Conservation (phyloP, 352 stramenopile species). For the Phytophthora gonapodyides region DNA sequence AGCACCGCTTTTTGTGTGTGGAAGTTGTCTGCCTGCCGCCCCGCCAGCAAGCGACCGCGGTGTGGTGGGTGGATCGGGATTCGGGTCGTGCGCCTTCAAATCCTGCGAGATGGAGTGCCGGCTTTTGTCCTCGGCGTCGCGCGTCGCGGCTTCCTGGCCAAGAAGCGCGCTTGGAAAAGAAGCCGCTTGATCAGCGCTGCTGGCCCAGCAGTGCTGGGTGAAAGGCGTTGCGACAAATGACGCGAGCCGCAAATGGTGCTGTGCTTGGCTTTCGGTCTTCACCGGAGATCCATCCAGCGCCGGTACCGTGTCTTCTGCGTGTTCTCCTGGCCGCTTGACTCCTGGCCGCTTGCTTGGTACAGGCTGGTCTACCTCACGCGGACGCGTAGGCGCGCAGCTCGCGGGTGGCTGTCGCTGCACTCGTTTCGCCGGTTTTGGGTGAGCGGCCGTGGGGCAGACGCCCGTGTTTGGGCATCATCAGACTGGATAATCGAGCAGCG, state of each 20-base stretch:
- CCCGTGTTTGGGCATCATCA: constrained; percentile 1
- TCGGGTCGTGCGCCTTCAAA: constrained; percentile 9
- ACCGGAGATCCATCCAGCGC: background rate
- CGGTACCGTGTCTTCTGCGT: constrained; percentile 8
- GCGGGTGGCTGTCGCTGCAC: background rate
- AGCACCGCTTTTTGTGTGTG: constrained; percentile 9
- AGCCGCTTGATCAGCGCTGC: background rate
- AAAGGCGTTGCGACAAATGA: background rate
- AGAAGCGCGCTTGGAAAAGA: constrained; percentile 1
- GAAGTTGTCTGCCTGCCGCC: background rate
- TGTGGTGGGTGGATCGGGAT: constrained; percentile 9
- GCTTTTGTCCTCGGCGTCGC: constrained; percentile 14
- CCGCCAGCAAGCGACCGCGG: background rate
- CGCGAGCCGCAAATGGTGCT: background rate
- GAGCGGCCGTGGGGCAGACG: background rate
- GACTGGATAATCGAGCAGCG: constrained; percentile 3
- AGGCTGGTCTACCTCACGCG: constrained; percentile 14
- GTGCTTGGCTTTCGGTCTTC: background rate
- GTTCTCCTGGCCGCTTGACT: background rate
- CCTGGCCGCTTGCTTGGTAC: constrained; percentile 8
- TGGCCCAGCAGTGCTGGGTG: too few relatives aligned
- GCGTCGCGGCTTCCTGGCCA: constrained; percentile 5
- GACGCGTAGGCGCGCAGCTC: constrained; percentile 16
- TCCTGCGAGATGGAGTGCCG: constrained; percentile 21
- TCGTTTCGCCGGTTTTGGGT: constrained; percentile 6